Evolutionary conservation across 306 rosid genomes (phyloP).

Genomic region (Alnus rubra): DNA sequence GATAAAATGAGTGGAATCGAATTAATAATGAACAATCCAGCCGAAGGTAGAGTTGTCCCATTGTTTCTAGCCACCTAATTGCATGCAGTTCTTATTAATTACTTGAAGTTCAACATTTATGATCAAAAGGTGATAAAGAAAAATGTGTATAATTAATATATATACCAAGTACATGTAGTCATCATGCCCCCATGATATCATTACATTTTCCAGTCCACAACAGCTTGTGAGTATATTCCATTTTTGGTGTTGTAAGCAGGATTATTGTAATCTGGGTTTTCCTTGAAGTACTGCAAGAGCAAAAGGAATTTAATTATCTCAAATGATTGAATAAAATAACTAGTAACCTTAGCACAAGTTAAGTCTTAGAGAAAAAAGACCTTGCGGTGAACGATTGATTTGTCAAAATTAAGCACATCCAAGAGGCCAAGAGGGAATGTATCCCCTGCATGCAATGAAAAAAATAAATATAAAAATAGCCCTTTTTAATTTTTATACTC

Average conservation of each 20-base stretch:
- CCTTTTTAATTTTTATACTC: too few species aligned
- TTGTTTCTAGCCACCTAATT: conserved; percentile 65
- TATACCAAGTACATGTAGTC: conserved; percentile 67
- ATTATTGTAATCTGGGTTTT: conserved; percentile 42
- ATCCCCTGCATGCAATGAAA: too few species aligned
- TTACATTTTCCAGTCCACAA: conserved; percentile 55
- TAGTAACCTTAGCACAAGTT: background rate
- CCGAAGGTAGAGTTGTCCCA: conserved; percentile 48
- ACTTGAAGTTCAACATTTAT: background rate
- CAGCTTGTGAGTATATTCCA: conserved; percentile 51
- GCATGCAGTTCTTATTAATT: background rate
- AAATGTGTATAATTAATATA: too few species aligned
- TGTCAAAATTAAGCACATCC: too few species aligned
- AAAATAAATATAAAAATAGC: too few species aligned
- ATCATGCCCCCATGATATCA: conserved; percentile 72
- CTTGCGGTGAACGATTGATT: too few species aligned
- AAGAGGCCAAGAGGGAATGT: too few species aligned
- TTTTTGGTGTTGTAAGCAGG: conserved; percentile 37
- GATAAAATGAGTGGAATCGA: conserved; percentile 63
- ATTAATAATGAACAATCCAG: conserved; percentile 64
- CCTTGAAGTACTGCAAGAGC: conserved; percentile 50
- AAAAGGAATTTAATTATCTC: background rate
- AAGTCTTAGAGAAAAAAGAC: too few species aligned
- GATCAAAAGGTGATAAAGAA: background rate
- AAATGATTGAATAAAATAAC: too few species aligned